Evolutionary conservation across 2,329 filamentous ascomycete species (phyloP).

Genomic region (Ceratocystis cacaofunesta): DNA sequence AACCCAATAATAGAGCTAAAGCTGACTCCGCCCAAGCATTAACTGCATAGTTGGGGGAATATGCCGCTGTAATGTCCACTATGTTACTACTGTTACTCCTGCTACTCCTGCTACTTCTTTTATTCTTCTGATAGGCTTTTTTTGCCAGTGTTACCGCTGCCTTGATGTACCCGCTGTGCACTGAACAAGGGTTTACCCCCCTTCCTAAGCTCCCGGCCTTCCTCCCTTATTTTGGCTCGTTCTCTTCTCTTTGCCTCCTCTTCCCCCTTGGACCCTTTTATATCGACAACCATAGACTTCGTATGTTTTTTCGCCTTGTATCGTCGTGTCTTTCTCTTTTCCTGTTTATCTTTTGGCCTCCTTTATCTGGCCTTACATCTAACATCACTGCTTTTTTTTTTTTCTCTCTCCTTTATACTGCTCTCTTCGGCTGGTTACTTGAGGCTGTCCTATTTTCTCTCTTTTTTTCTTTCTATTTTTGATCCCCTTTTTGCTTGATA

Average conservation of each 20-base stretch:
- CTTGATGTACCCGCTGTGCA: neutral
- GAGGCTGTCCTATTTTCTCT: constrained; percentile 4
- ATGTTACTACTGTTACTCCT: neutral
- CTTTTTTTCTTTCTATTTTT: neutral
- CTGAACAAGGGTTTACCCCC: neutral
- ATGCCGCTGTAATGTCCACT: neutral
- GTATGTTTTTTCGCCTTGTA: neutral
- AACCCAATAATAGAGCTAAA: no score
- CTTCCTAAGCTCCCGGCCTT: neutral
- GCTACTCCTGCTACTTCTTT: neutral
- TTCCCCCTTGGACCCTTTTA: neutral
- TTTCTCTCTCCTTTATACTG: neutral
- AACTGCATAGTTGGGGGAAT: neutral
- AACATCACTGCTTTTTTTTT: neutral
- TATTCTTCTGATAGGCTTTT: no score
- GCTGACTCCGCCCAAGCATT: neutral
- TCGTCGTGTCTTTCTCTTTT: neutral
- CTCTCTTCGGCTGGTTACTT: constrained; percentile 1
- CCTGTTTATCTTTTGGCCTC: neutral
- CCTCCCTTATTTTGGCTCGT: neutral
- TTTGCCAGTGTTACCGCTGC: neutral
- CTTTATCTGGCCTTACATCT: neutral
- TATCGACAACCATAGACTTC: neutral
- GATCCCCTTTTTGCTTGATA: constrained; percentile 1
- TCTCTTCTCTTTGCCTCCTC: neutral